Conservation (phyloP, 345 rosid genomes). For the Brassica incana region DNA sequence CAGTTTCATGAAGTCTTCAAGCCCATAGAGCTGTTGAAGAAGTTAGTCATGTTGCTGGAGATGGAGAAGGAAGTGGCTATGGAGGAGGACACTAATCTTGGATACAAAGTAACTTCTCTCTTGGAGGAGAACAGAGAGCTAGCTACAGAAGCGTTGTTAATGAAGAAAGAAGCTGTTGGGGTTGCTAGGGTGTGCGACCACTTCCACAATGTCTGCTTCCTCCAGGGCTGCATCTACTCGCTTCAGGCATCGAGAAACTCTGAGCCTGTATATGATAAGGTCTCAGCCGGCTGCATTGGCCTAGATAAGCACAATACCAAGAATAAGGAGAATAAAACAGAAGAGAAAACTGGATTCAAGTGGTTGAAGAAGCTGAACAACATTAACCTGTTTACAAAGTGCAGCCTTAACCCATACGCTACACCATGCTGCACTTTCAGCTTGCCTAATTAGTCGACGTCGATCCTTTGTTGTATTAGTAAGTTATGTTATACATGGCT, state of each 20-base stretch:
- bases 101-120: conserved; percentile 45
- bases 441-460: conserved; percentile 20
- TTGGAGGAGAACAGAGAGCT: conserved; percentile 57
- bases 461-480: conserved; percentile 18
- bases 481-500: conserved; percentile 15
- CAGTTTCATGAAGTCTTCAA: conserved; percentile 41
- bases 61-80: conserved; percentile 60
- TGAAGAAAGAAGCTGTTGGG: conserved; percentile 63
- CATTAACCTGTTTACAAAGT: conserved; percentile 30
- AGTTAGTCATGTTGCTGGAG: conserved; percentile 62
- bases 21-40: conserved; percentile 61
- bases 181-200: conserved; percentile 57
- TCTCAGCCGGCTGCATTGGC: conserved; percentile 39
- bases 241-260: conserved; percentile 44
- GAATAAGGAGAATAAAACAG: conserved; percentile 33
- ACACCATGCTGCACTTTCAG: conserved; percentile 30
- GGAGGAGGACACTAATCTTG: conserved; percentile 57
- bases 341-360: conserved; percentile 38
- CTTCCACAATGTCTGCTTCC: conserved; percentile 47
- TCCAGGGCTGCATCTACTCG: conserved; percentile 44
- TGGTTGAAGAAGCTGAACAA: conserved; percentile 37
- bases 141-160: conserved; percentile 50
- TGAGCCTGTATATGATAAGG: conserved; percentile 34
- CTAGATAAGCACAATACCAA: conserved; percentile 56
- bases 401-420: conserved; percentile 31